Base-by-base conservation (phyloP, 108 stramenopile species). In the Mayamaea pseudoterrestris region DNA sequence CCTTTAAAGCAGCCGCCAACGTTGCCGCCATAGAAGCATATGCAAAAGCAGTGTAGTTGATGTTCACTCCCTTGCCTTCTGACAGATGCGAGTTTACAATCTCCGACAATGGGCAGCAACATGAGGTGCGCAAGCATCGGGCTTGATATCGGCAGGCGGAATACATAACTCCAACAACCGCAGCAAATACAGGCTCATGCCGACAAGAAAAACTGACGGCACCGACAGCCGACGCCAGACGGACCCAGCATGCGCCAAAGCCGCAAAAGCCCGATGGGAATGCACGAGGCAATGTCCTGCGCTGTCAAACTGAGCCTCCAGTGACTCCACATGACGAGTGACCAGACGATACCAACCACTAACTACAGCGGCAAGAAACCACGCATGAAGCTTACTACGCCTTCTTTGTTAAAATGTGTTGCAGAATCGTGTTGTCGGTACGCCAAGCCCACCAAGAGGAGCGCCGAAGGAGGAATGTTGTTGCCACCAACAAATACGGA, bases 151-250 rank as follows among this genome's bases (percentile, higher is more conserved):
- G 41, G 70, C 61, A 32, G 87, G 81, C 17, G 90, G 88, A 47
- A 88, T 45, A 17, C n/a, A 94, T 42, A 14, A 91, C 52, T 13
- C 91, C 91, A 22, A 96, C 71, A 25, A 80, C 59, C 13, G 93
- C 95, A 23, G 93, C 90, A 58, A 96, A 94, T 32, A 83, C 85
- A 16, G 95, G 95, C 61, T 96, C 95, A n/a, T n/a, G n/a, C n/a
- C n/a, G n/a, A 55, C 85, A 82, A 14, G 95, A 93, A 57, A 96
- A 96, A 55, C 79, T 82, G 23, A 96, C 95, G 46, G 91, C 90
- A 2, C 93, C 95, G 36, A 93, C 93, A 41, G 88, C 90, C 41
- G 94, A 80, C 34, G 85, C 79, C 50, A 87, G 67, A 87, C 85
- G 27, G 80, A 75, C 29, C 85, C 85, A 50, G 66, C 67, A 52